Evolutionary conservation across 23 red algal species (phyloP), one percentile per base, ranked within the genome.

Genomic region (Gracilaria caudata): DNA sequence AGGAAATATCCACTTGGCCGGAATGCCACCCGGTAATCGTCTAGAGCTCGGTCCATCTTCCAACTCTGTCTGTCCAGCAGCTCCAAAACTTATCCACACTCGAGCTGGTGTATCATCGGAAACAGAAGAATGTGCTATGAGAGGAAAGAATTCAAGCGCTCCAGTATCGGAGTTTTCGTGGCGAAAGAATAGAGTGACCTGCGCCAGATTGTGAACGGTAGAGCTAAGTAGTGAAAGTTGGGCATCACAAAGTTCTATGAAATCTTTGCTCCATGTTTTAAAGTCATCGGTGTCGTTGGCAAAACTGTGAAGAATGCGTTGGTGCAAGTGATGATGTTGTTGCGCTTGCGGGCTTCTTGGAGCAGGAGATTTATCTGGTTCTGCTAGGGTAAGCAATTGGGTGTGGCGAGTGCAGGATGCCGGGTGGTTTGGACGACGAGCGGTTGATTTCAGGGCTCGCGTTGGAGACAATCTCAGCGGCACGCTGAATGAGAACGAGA

Each of bases 101-200:
- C 89, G 39, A 49, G 71, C n/a, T 0, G 86, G 70, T 6, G 49
- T n/a, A 26, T 68, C 60, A 29, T 58, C 60, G 29, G 73, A 68
- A 38, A 64, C 51, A 41, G 68, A 56, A n/a, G 89, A 74, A 44
- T 90, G 79, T 3, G 91, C 72, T 9, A 81, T 51, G 23, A 94
- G 37, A 6, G 95, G 95, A 17, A 97, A 53, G 76, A 97, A 97
- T 77, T 97, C 95, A 2, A 97, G 80, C 23, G 72, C 80, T 0
- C 95, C 95, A 11, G 58, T 84, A 4, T 41, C 66, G 2, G 64
- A 21, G 68, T 95, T 86, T 29, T 89, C 82, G 12, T 73, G 86
- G 30, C 93, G 84, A 33, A 95, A 86, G 68, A 95, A 95, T 29
- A 95, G 25, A 0, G 78, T 72, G 14, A 79, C 73, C 21, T 40